These are phyloP conservation scores for Iris macrosiphon DNA, from an alignment of 106 monocot genomes.

Conservation along the genomic window DNA sequence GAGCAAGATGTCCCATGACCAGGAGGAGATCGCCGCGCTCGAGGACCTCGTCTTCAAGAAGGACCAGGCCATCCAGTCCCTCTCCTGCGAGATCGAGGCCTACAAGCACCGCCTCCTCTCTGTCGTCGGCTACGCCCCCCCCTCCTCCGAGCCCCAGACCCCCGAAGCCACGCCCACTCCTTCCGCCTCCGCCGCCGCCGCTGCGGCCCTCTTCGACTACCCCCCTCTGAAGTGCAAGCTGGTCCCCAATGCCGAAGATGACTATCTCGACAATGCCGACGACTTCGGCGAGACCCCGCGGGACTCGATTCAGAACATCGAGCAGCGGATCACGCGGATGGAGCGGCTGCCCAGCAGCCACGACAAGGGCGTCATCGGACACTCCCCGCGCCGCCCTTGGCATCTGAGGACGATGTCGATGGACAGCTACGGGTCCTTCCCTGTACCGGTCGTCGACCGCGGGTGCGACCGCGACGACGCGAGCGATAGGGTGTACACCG, in stretches of 20 bases:
- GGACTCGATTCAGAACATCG: constrained; percentile 18
- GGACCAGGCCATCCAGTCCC: constrained; percentile 16
- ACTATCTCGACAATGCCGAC: not conserved
- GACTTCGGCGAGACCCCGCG: constrained; percentile 23
- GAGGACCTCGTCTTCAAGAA: constrained; percentile 28
- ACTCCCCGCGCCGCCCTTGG: constrained; percentile 4
- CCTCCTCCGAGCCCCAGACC: not conserved
- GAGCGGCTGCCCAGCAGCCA: constrained; percentile 18
- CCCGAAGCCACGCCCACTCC: not conserved
- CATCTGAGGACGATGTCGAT: not conserved
- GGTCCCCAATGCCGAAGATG: not conserved
- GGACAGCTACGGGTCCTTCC: constrained; percentile 1
- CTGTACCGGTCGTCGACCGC: not conserved
- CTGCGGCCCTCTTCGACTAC: constrained; percentile 1
- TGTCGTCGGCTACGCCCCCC: not conserved
- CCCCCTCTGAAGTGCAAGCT: constrained; percentile 19
- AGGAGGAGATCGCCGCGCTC: constrained; percentile 14
- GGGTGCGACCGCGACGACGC: constrained; percentile 7
- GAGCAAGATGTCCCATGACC: constrained; percentile 26
- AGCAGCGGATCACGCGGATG: constrained; percentile 19
- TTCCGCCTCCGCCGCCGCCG: not conserved
- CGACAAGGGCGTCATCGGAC: constrained; percentile 12
- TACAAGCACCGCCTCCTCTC: constrained; percentile 18
- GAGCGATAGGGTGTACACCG: constrained; percentile 22
- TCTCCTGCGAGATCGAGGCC: constrained; percentile 17